Percentiles rank a stretch among this genome's conserved stretches.
Evolutionary conservation across 2,329 filamentous ascomycete species (phyloP).

Genomic region (Thielaviopsis euricoi): DNA sequence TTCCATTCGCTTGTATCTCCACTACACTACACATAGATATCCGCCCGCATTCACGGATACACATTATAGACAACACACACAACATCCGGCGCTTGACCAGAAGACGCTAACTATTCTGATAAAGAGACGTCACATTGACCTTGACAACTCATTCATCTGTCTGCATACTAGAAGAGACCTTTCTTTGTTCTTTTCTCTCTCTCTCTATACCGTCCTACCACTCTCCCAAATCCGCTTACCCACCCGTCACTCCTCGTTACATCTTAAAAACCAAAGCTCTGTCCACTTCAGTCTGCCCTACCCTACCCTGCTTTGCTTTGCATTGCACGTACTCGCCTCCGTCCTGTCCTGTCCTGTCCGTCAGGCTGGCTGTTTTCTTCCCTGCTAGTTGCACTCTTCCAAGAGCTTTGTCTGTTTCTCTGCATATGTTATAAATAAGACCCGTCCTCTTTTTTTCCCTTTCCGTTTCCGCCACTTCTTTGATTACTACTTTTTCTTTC

Average conservation of each 20-base stretch:
- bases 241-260: neutral
- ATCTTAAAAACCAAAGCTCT: neutral
- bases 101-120: no score
- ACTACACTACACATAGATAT: no score
- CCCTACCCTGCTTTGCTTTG: neutral
- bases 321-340: neutral
- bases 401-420: no score
- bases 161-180: no score
- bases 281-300: neutral
- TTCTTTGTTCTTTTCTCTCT: no score
- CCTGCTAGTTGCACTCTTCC: neutral
- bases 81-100: no score
- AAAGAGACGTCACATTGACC: no score
- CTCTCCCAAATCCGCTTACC: neutral
- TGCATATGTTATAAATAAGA: neutral
- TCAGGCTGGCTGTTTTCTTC: neutral
- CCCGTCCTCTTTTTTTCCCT: neutral
- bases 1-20: neutral
- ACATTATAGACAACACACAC: no score
- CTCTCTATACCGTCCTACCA: neutral
- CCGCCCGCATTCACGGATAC: no score
- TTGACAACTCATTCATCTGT: no score
- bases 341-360: neutral
- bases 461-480: neutral
- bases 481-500: no score